Conservation (phyloP, 2,329 filamentous ascomycete genomes). For the Colletotrichum sp. region DNA sequence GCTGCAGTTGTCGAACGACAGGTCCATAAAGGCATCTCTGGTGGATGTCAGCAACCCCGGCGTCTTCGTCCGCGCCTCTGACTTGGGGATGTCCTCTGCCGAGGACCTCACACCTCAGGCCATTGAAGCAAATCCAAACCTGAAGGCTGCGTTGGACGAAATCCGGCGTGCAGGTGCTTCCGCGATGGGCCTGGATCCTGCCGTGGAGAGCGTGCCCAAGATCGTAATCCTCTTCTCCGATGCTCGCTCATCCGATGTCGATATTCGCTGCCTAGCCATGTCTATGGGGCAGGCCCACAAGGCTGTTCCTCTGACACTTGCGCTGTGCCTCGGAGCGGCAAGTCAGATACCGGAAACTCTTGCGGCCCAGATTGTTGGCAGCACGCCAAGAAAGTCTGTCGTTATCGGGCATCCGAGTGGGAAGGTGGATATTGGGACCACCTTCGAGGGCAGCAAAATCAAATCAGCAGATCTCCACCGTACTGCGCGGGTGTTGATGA, state of each 20-base stretch:
- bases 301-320: slow-evolving; percentile 44
- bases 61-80: slow-evolving; percentile 39
- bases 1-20: slow-evolving; percentile 29
- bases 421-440: slow-evolving; percentile 48
- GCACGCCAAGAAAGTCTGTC: slow-evolving; percentile 29
- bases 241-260: slow-evolving; percentile 27
- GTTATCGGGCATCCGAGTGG: slow-evolving; percentile 53
- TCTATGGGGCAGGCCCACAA: slow-evolving; percentile 50
- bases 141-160: slow-evolving; percentile 36
- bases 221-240: slow-evolving; percentile 46
- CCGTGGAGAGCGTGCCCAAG: slow-evolving; percentile 45
- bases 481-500: slow-evolving; percentile 55
- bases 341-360: slow-evolving; percentile 45
- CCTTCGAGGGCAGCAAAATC: slow-evolving; percentile 42
- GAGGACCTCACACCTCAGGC: slow-evolving; percentile 25
- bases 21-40: slow-evolving; percentile 35
- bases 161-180: slow-evolving; percentile 40
- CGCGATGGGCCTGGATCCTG: slow-evolving; percentile 43
- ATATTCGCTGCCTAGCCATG: slow-evolving; percentile 51
- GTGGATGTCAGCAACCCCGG: slow-evolving; percentile 47
- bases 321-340: slow-evolving; percentile 43
- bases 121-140: slow-evolving; percentile 32
- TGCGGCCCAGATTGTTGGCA: slow-evolving; percentile 34
- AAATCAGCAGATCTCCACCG: slow-evolving; percentile 48
- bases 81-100: slow-evolving; percentile 28